Conservation (phyloP, 192 early-diverging fungal genomes). For the Rhizophagus sp. region DNA sequence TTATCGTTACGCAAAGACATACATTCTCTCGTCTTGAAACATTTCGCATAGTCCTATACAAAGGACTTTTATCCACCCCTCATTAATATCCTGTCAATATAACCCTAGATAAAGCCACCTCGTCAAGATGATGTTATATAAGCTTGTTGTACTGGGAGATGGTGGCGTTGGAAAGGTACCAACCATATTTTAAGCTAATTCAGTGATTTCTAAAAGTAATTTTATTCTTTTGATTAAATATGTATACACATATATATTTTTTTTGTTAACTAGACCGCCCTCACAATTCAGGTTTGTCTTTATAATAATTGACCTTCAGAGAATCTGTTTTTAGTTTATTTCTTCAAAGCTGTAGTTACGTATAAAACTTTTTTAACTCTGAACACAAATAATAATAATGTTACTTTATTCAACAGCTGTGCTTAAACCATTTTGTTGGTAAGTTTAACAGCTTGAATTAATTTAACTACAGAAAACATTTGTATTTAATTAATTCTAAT, state of each 20-base stretch:
- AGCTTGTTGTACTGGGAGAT: slow-evolving; percentile 45
- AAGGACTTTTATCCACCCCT: background rate
- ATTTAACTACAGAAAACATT: background rate
- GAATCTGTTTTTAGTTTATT: too few species aligned
- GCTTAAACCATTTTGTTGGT: slow-evolving; percentile 52
- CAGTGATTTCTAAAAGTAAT: background rate
- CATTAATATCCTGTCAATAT: background rate
- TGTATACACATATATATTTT: background rate
- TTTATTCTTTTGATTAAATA: background rate
- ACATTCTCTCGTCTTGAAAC: too few species aligned
- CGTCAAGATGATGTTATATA: slow-evolving; percentile 46
- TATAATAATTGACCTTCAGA: too few species aligned
- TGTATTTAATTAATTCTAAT: background rate
- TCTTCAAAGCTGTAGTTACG: background rate
- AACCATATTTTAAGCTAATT: background rate
- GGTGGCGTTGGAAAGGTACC: slow-evolving; percentile 47
- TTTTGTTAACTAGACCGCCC: slow-evolving; percentile 37
- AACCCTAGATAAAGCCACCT: background rate
- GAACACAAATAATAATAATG: background rate
- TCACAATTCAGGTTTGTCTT: slow-evolving; percentile 42
- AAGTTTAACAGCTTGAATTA: slow-evolving; percentile 22
- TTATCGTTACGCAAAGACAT: too few species aligned
- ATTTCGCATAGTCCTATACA: too few species aligned
- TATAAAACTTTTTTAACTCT: slow-evolving; percentile 3
- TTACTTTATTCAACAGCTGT: slow-evolving; percentile 31